Base-by-base conservation (phyloP, 306 rosid genomes). In the Rosa multiflora region DNA sequence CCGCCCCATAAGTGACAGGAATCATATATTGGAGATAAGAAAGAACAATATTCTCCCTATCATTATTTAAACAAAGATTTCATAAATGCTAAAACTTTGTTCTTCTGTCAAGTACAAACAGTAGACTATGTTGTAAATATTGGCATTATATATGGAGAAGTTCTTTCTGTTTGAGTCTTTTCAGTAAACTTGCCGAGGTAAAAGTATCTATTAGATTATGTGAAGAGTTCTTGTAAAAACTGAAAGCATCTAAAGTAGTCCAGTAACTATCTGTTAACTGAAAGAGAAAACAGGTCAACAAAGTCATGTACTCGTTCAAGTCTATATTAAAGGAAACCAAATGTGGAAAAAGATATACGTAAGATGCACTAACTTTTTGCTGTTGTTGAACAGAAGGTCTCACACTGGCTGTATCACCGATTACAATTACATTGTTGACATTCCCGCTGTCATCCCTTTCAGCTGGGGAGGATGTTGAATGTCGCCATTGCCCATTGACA, bases 321-420 rank as follows among this genome's bases (percentile, higher is more conserved):
- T 55, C 39, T 39, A 18, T 17, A 18, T 14, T 0, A 39, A 62
- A 48, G 47, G 21, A 76, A 46, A 48, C 43, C 42, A 44, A 12
- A 42, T 23, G 59, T 56, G 17, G 14, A 35, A n/a, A 73, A 35
- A 76, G 46, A 73, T 20, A 71, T 42, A 32, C 21, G 9, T 8
- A 56, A 39, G 67, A 76, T 46, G 20, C 68, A 78, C 92, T 46
- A 73, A 93, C 99, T 83, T 85, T 93, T 74, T 86, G 87, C 82
- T 89, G 97, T 80, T 86, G 97, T 74, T 90, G 93, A 81, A 85
- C 80, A 53, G 87, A 80, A 78, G 99, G 97, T 76, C 90, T 76
- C 44, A 90, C 91, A n/a, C 91, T 90, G 49, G 99, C 98, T 75
- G 88, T 90, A 82, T 93, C 99, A 40, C 99, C 98, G 1, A 95